Evolutionary conservation across 306 rosid genomes (phyloP).

Genomic region (Cucumis melo): DNA sequence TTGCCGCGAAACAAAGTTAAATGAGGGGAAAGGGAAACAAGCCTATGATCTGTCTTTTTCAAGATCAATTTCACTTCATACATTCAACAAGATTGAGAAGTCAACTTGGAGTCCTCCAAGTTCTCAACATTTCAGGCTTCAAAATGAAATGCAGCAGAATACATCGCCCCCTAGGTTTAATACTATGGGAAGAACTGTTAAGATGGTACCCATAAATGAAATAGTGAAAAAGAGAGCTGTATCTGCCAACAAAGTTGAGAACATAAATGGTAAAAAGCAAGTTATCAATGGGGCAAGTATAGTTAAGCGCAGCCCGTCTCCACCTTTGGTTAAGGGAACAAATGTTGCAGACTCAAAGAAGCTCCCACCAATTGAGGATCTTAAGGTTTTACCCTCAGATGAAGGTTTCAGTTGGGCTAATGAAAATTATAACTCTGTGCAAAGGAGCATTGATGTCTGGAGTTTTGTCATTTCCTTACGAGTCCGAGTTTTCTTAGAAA

Average conservation of each 20-base stretch:
- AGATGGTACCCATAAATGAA: conserved; percentile 74
- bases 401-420: conserved; percentile 91
- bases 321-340: conserved; percentile 26
- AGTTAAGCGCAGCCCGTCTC: conserved; percentile 24
- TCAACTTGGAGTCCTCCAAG: conserved; percentile 9
- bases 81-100: conserved; percentile 21
- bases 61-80: conserved; percentile 32
- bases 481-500: conserved; percentile 59
- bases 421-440: conserved; percentile 74
- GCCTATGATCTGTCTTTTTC: conserved; percentile 42
- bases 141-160: conserved; percentile 42
- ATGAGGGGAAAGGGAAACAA: conserved; percentile 26
- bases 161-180: conserved; percentile 38
- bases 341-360: conserved; percentile 21
- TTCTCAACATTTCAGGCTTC: conserved; percentile 17
- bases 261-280: conserved; percentile 41
- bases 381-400: conserved; percentile 77
- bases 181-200: conserved; percentile 59
- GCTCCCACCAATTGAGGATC: conserved; percentile 67
- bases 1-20: conserved; percentile 29
- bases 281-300: conserved; percentile 43
- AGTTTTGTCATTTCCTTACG: conserved; percentile 74
- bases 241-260: conserved; percentile 17
- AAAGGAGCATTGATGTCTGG: conserved; percentile 88
- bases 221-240: conserved; percentile 29